Evolutionary conservation across 768 basidiomycete species (phyloP), one percentile per base, ranked within the genome.

Genomic region (Boletus pseudo-olivaceus): DNA sequence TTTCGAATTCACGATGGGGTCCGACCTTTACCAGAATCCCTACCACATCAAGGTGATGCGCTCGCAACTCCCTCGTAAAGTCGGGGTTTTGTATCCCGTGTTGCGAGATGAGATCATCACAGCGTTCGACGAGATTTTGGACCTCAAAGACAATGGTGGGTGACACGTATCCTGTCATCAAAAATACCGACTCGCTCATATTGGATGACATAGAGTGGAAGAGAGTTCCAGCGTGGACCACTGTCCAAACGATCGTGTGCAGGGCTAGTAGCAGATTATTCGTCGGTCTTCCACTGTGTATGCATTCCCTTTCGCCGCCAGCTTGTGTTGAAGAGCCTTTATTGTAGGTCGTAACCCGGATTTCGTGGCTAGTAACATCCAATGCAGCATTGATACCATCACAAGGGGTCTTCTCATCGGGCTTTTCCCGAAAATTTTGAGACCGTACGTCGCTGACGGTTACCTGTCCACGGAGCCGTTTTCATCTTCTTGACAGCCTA

Each of bases 251-350:
- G 23, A 61, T 82, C n/a, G 61, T 82, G 6, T 69, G 71, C 17
- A 72, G 77, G 26, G 65, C 71, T 1, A 75, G 67, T 44, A 79
- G 77, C 54, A 73, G 82, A 11, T 48, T 75, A 2, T 78, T 82
- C 52, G 73, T 82, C 19, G 81, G 80, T 0, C 63, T 73, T 37
- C 77, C 78, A 3, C 38, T 78, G 6, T 82, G 79, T 78, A 47
- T n/a, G 57, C 5, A 32, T 35, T 34, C 30, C 5, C 14, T 30
- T 17, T 11, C 10, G 32, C 32, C 1, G n/a, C 20, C 23, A 45
- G 17, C 34, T 46, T 9, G 23, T 2, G 1, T 42, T 29, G 26
- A 41, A 14, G 10, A 51, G 23, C 26, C 20, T 38, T 34, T 2
- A 11, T 35, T 11, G 4, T 35, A 79, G 77, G 77, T 58, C 69